Evolutionary conservation across 1,284 basidiomycete genomes (phyloP).

Genomic region (Rhodotorula mucilaginosa): DNA sequence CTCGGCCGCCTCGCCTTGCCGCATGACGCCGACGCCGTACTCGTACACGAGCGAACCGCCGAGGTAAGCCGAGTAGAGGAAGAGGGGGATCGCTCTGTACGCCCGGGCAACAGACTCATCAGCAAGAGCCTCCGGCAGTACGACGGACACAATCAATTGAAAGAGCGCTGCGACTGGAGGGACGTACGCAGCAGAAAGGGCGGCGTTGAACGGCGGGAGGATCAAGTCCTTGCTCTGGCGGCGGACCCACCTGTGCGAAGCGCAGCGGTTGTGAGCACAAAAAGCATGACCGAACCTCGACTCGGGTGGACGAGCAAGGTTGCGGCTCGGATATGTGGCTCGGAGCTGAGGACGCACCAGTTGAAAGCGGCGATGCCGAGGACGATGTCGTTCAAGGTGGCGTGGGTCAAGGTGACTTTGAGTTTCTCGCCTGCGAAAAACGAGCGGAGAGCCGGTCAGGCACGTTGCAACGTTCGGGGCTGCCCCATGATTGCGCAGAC

Average conservation of each 20-base stretch:
- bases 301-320: neutral
- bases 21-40: conserved; percentile 45
- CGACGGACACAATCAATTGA: too few relatives aligned
- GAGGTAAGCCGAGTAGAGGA: conserved; percentile 45
- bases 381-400: conserved; percentile 46
- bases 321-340: conserved; percentile 24
- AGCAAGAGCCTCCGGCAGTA: neutral
- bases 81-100: conserved; percentile 41
- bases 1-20: conserved; percentile 43
- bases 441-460: too few relatives aligned
- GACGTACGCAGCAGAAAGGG: conserved; percentile 32
- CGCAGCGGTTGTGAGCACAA: too few relatives aligned
- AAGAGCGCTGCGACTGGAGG: neutral
- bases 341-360: conserved; percentile 40
- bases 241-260: conserved; percentile 39
- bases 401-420: conserved; percentile 47
- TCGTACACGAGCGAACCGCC: conserved; percentile 45
- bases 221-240: conserved; percentile 38
- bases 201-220: conserved; percentile 33
- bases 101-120: too few relatives aligned
- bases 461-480: too few relatives aligned
- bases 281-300: too few relatives aligned
- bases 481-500: too few relatives aligned
- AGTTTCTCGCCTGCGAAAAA: conserved; percentile 40
- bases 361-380: conserved; percentile 45